These are phyloP conservation scores for Salicornia ramosissima DNA, from an alignment of 148 eudicot species.

Conservation along the genomic window DNA sequence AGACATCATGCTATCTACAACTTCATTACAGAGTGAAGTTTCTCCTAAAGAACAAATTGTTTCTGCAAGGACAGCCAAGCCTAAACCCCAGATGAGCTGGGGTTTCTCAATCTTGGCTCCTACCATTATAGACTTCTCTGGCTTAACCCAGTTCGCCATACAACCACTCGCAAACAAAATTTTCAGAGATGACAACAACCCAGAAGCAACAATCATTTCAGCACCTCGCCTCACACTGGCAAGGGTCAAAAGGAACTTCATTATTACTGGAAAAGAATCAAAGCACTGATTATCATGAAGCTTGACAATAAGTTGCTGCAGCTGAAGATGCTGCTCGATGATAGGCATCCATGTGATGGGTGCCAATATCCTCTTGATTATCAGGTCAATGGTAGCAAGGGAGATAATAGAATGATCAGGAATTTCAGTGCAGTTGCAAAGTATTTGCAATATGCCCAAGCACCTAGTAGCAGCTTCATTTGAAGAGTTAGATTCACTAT, in stretches of 20 bases:
- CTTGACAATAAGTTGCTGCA: constrained; percentile 58
- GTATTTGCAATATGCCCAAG: constrained; percentile 70
- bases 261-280: constrained; percentile 38
- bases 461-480: constrained; percentile 51
- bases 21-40: constrained; percentile 43
- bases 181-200: constrained; percentile 59
- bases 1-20: constrained; percentile 60
- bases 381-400: constrained; percentile 53
- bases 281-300: constrained; percentile 46
- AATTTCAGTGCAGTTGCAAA: constrained; percentile 57
- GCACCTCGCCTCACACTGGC: constrained; percentile 72
- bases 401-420: constrained; percentile 60
- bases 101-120: constrained; percentile 45
- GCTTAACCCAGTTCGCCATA: constrained; percentile 25
- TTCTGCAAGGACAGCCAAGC: constrained; percentile 69
- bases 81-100: constrained; percentile 67
- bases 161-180: constrained; percentile 42
- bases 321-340: constrained; percentile 61
- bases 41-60: constrained; percentile 69
- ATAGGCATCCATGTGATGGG: constrained; percentile 81
- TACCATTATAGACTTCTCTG: constrained; percentile 28
- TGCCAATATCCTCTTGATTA: constrained; percentile 50
- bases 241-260: constrained; percentile 82
- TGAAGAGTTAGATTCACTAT: constrained; percentile 31
- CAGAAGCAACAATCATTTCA: constrained; percentile 69